A percentile compares a stretch with the other conserved stretches of the same genome.
phyloP scores from a whole-genome alignment of 352 stramenopile genomes.

The Globisporangium camurandrum region DNA sequence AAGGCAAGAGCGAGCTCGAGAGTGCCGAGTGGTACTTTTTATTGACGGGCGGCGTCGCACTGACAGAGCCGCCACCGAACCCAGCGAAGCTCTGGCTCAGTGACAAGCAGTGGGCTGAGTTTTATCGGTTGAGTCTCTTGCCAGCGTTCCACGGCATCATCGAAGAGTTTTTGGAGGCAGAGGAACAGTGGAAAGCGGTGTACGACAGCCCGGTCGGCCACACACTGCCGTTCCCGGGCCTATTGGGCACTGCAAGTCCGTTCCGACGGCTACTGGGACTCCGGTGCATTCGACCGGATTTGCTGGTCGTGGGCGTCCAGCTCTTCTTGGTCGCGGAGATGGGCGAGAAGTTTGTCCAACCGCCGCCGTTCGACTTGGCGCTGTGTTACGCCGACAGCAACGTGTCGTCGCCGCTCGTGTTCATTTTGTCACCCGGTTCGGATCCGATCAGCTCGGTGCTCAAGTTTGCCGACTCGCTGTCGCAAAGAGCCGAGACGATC shows the following conservation, averaged over 20 bases:
- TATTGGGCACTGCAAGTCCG: conserved; percentile 48
- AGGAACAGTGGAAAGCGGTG: conserved; percentile 81
- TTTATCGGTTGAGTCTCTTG: conserved; percentile 83
- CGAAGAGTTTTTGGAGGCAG: conserved; percentile 71
- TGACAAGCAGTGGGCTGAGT: conserved; percentile 90
- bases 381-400: conserved; percentile 86
- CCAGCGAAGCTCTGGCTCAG: conserved; percentile 87
- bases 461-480: conserved; percentile 78
- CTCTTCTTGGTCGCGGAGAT: conserved; percentile 86
- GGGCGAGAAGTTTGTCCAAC: conserved; percentile 89
- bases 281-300: conserved; percentile 77
- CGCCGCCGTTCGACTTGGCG: conserved; percentile 83
- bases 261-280: conserved; percentile 77
- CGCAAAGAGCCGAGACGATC: conserved; percentile 80
- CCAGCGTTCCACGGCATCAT: conserved; percentile 74
- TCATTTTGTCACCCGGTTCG: conserved; percentile 88
- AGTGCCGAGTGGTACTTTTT: conserved; percentile 90
- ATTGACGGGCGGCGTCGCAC: conserved; percentile 88
- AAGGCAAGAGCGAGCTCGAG: conserved; percentile 73
- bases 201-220: conserved; percentile 84
- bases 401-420: conserved; percentile 85
- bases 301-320: conserved; percentile 86
- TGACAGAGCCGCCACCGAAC: conserved; percentile 87
- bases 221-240: conserved; percentile 64
- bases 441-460: conserved; percentile 89